Evolutionary conservation across 2,329 filamentous ascomycete genomes (phyloP).

Genomic region (Colletotrichum somersetense): DNA sequence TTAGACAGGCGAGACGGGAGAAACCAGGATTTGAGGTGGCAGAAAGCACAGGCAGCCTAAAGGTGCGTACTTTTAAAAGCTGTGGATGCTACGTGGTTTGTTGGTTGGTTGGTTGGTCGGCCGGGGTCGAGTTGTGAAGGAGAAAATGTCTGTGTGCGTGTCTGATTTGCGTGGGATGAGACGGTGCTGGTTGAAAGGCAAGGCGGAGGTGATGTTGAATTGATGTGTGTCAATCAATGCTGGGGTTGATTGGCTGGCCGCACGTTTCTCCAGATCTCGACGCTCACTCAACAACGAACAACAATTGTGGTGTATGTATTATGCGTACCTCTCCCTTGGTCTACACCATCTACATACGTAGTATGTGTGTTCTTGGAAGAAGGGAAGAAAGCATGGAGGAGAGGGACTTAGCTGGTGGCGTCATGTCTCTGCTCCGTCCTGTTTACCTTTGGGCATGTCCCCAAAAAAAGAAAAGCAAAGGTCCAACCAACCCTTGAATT

Average conservation of each 20-base stretch:
- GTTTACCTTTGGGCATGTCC: background rate
- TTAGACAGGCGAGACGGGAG: background rate
- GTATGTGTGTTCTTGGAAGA: background rate
- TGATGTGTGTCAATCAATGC: background rate
- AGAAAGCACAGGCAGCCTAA: slow-evolving; percentile 22
- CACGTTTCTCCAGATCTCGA: background rate
- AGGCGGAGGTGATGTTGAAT: background rate
- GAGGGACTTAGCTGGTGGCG: background rate
- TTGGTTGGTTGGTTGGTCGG: slow-evolving; percentile 1
- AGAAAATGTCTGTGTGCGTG: slow-evolving; percentile 11
- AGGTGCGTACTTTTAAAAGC: background rate
- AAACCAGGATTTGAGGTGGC: background rate
- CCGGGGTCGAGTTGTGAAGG: background rate
- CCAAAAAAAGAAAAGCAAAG: background rate
- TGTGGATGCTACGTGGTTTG: background rate
- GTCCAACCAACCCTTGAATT: background rate
- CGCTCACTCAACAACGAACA: slow-evolving; percentile 7
- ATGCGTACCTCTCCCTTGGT: background rate
- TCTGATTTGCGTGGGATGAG: slow-evolving; percentile 25
- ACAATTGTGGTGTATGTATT: background rate
- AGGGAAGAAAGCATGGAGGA: background rate
- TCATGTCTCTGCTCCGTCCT: background rate
- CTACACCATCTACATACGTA: background rate
- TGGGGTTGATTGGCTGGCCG: slow-evolving; percentile 11
- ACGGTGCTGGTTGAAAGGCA: slow-evolving; percentile 13